Evolutionary conservation across 2,329 filamentous ascomycete species (phyloP), one percentile per base, ranked within the genome.

Genomic region (Pseudonectria buxi): DNA sequence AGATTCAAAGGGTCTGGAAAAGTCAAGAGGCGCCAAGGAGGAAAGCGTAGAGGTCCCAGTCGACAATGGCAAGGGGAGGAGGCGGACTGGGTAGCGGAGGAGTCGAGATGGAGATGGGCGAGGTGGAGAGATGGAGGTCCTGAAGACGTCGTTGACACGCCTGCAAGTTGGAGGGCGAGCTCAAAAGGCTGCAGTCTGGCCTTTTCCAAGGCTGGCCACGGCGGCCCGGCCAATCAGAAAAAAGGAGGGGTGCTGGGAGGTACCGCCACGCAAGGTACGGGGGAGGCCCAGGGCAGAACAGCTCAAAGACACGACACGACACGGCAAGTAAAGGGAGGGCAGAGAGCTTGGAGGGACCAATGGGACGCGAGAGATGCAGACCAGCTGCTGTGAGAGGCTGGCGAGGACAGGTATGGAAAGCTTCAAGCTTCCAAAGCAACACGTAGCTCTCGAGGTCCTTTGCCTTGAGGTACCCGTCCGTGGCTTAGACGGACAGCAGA

Each of bases 141-240:
- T 41, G 40, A 40, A 38, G 39, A 39, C 37, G 31, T 24, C 26
- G 31, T 18, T 30, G 34, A 30, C 33, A 13, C 18, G 7, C 18
- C 11, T 24, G 13, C n/a, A 6, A n/a, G 28, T 14, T 30, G 22
- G 30, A 7, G 22, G 6, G 24, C n/a, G 15, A 32, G 30, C 30
- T 30, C 30, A 33, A 28, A 28, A 30, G 36, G 36, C 36, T 41
- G 41, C 36, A 44, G 41, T 53, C 50, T 53, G 50, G 50, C 50
- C 50, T 53, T 49, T 53, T 53, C 48, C 36, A 42, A 35, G 40
- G 45, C 41, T 44, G 44, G 47, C 37, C 50, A 53, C 50, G 46
- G 50, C 50, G 50, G 33, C 40, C 38, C 28, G 47, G 44, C 49
- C 50, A 48, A 43, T 35, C 46, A 35, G 44, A 36, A 30, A 37